phyloP scores from a whole-genome alignment of 2,329 filamentous ascomycete species.

The Cryphonectria naterciae region DNA sequence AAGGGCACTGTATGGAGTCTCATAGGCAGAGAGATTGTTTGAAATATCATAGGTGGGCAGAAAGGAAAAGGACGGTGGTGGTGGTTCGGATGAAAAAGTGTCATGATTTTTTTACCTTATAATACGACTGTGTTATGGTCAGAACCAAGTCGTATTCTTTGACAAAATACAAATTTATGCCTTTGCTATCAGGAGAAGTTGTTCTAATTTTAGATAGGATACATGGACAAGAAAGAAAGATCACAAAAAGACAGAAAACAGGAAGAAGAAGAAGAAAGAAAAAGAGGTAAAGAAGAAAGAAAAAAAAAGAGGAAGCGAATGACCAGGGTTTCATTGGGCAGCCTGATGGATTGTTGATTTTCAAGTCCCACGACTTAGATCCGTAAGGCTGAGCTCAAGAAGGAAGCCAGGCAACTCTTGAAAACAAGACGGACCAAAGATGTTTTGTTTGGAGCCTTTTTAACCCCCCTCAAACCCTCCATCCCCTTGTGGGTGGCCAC shows the following conservation, averaged over 20 bases:
- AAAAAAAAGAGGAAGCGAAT: neutral
- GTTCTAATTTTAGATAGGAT: neutral
- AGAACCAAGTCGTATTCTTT: neutral
- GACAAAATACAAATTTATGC: neutral
- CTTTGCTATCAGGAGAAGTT: neutral
- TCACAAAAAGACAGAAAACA: neutral
- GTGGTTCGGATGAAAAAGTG: too few species aligned
- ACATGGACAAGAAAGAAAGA: neutral
- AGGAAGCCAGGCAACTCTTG: conserved; percentile 1
- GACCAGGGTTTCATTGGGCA: neutral
- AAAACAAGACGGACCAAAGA: neutral
- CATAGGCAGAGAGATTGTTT: neutral
- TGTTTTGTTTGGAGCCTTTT: neutral
- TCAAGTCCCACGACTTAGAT: neutral
- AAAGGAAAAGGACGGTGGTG: too few species aligned
- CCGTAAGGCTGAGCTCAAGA: neutral
- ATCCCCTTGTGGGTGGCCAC: neutral
- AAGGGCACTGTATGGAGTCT: neutral
- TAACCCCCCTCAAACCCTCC: neutral
- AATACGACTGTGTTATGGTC: too few species aligned
- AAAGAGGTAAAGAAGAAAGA: neutral
- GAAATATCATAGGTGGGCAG: neutral
- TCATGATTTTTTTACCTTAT: too few species aligned
- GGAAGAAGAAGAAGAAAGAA: neutral
- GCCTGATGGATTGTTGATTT: neutral